Percentiles rank a stretch among this genome's conserved stretches.
These are phyloP conservation scores for Apostasia ramifera DNA, from an alignment of 106 monocot species.

Conservation along the genomic window DNA sequence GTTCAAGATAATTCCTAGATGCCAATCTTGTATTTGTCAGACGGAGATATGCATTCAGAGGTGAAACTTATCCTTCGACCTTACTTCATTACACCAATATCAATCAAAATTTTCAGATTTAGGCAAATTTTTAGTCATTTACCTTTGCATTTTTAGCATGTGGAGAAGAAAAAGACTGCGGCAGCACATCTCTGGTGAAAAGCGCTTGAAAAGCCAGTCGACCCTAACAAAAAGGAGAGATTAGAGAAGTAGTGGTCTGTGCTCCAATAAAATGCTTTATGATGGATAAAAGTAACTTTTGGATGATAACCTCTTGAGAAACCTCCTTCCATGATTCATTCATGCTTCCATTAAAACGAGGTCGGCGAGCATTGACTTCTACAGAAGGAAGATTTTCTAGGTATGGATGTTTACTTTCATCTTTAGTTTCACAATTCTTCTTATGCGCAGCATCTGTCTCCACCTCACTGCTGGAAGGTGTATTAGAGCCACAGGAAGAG, in stretches of 20 bases:
- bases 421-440: conserved; percentile 24
- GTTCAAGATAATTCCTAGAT: no score
- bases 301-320: conserved; percentile 68
- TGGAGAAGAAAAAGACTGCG: conserved; percentile 82
- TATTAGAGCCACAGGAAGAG: conserved; percentile 82
- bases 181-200: conserved; percentile 66
- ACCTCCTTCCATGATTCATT: conserved; percentile 84
- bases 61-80: no score
- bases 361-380: conserved; percentile 30
- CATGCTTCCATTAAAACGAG: conserved; percentile 27
- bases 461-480: conserved; percentile 70
- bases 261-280: neutral
- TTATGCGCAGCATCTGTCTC: conserved; percentile 22
- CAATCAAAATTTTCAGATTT: no score
- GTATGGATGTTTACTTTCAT: conserved; percentile 12
- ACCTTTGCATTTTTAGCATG: conserved; percentile 7
- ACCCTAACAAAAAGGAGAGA: conserved; percentile 56
- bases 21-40: no score
- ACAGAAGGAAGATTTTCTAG: conserved; percentile 16
- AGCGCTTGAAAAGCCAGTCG: conserved; percentile 82
- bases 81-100: no score
- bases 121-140: neutral
- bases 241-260: conserved; percentile 27
- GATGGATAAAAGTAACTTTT: neutral
- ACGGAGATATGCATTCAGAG: no score